Conservation (phyloP, 1,284 basidiomycete species). For the Cryptococcus sp. region DNA sequence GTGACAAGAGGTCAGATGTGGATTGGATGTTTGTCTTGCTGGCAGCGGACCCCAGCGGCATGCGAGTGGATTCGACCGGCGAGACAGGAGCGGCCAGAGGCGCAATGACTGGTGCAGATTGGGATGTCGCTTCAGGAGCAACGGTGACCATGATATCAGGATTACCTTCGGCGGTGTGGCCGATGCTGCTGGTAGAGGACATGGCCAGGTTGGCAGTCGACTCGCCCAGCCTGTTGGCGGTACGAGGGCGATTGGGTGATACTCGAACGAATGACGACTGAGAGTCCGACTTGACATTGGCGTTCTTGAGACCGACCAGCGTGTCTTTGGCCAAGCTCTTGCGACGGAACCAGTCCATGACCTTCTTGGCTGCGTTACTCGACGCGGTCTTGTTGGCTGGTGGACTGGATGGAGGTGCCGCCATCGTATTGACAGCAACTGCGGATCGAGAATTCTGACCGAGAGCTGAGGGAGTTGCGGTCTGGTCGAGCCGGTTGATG, state of each 20-base stretch:
- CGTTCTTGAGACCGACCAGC: constrained; percentile 28
- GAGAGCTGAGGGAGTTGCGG: constrained; percentile 21
- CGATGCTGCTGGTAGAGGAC: constrained; percentile 35
- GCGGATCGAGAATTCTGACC: constrained; percentile 39
- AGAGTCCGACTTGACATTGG: constrained; percentile 30
- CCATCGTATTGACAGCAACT: constrained; percentile 42
- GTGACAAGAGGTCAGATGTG: constrained; percentile 23
- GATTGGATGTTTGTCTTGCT: constrained; percentile 38
- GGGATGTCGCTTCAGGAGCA: constrained; percentile 6
- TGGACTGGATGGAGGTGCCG: constrained; percentile 19
- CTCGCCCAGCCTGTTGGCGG: constrained; percentile 10
- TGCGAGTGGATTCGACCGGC: constrained; percentile 9
- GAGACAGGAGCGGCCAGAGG: constrained; percentile 8
- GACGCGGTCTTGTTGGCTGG: constrained; percentile 43
- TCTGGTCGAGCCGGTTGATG: constrained; percentile 30
- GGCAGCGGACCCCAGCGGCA: constrained; percentile 22
- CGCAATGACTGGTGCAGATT: constrained; percentile 20
- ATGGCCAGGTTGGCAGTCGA: constrained; percentile 29
- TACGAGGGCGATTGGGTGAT: constrained; percentile 6
- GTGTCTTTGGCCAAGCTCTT: constrained; percentile 56
- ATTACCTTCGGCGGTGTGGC: constrained; percentile 23
- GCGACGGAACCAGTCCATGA: constrained; percentile 66
- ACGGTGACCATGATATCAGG: constrained; percentile 19
- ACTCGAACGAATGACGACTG: constrained; percentile 37
- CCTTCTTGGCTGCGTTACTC: constrained; percentile 60